Conservation (phyloP, 345 rosid species). For the Bruguiera sexangula region DNA sequence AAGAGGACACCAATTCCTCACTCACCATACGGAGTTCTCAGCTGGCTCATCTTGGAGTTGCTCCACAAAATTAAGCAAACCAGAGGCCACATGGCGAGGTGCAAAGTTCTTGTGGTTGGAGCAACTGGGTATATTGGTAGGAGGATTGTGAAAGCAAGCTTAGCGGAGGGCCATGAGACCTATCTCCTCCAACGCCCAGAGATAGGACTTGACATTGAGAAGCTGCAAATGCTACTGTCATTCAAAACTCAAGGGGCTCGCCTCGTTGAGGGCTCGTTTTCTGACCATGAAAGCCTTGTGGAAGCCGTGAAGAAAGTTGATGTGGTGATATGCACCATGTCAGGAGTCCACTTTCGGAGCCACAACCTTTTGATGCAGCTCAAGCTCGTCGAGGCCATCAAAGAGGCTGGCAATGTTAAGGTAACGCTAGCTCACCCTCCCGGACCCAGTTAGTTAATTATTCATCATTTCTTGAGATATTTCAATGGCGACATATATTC, state of each 20-base stretch:
- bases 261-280: constrained; percentile 45
- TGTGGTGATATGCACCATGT: constrained; percentile 59
- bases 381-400: constrained; percentile 60
- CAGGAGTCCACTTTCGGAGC: constrained; percentile 56
- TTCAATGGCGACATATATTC: too few relatives aligned
- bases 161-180: constrained; percentile 48
- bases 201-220: constrained; percentile 62
- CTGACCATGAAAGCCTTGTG: constrained; percentile 44
- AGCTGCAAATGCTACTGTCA: constrained; percentile 44
- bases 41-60: too few relatives aligned
- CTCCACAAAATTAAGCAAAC: too few relatives aligned
- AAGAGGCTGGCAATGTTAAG: constrained; percentile 63
- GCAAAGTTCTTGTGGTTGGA: constrained; percentile 59
- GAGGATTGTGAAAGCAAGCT: constrained; percentile 58
- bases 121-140: constrained; percentile 59
- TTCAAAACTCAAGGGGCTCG: constrained; percentile 57
- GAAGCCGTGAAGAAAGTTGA: constrained; percentile 51
- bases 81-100: constrained; percentile 43
- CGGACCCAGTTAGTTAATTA: too few relatives aligned
- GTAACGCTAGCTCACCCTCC: constrained; percentile 17
- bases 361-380: constrained; percentile 58
- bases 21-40: too few relatives aligned
- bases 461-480: too few relatives aligned
- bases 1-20: too few relatives aligned
- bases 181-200: constrained; percentile 55